Evolutionary conservation across 306 rosid genomes (phyloP).

Genomic region (Prosopis cineraria): DNA sequence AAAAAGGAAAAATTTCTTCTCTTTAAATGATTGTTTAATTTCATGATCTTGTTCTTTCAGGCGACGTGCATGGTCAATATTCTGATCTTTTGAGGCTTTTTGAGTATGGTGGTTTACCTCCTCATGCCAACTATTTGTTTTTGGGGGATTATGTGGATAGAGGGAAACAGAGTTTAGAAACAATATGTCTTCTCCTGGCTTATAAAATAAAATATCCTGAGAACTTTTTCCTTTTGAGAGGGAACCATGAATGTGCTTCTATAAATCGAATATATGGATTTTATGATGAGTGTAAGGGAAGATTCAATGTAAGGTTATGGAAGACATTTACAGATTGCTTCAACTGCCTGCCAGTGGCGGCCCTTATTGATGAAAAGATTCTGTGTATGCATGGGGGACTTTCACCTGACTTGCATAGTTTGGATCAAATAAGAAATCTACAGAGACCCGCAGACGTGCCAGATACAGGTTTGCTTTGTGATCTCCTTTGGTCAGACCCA

Average conservation of each 20-base stretch:
- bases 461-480: conserved; percentile 91
- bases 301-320: conserved; percentile 89
- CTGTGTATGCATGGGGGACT: conserved; percentile 98
- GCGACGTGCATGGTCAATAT: conserved; percentile 95
- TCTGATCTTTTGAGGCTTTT: conserved; percentile 94
- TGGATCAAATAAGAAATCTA: conserved; percentile 77
- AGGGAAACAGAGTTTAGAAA: conserved; percentile 94
- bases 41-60: conserved; percentile 47
- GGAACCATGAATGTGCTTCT: conserved; percentile 97
- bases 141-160: conserved; percentile 98
- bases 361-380: conserved; percentile 88
- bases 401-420: conserved; percentile 77
- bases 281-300: conserved; percentile 94
- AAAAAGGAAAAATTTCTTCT: background rate
- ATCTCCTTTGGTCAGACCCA: conserved; percentile 98
- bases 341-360: conserved; percentile 94
- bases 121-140: conserved; percentile 86
- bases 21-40: conserved; percentile 13
- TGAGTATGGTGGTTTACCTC: conserved; percentile 97
- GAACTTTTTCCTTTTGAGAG: conserved; percentile 90
- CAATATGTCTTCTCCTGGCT: conserved; percentile 93
- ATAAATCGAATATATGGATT: conserved; percentile 95
- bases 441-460: conserved; percentile 89
- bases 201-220: conserved; percentile 88
- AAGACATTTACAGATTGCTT: conserved; percentile 88